phyloP scores from a whole-genome alignment of 768 basidiomycete genomes.

The Fomitopsis serialis region DNA sequence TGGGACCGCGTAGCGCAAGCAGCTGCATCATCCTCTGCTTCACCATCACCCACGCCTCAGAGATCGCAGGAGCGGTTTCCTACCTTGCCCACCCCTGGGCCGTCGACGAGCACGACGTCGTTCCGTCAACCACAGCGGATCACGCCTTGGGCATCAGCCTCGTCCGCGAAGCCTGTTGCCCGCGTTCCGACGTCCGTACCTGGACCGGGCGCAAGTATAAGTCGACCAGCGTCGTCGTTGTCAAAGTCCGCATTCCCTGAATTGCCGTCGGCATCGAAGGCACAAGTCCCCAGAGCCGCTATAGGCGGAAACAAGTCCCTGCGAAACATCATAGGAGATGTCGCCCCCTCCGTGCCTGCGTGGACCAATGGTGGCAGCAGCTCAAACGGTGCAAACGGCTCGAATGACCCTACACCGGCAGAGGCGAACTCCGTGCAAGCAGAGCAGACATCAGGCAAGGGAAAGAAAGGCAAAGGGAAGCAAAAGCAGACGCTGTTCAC shows the following conservation, averaged over 20 bases:
- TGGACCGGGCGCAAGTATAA: slow-evolving; percentile 14
- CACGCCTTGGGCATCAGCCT: slow-evolving; percentile 50
- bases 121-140: slow-evolving; percentile 44
- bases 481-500: slow-evolving; percentile 83
- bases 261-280: slow-evolving; percentile 42
- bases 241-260: slow-evolving; percentile 64
- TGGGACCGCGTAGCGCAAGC: slow-evolving; percentile 88
- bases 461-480: slow-evolving; percentile 78
- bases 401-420: background rate
- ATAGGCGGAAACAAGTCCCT: slow-evolving; percentile 64
- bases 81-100: slow-evolving; percentile 13
- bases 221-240: slow-evolving; percentile 36
- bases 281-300: slow-evolving; percentile 35
- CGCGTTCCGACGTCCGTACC: slow-evolving; percentile 26
- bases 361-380: slow-evolving; percentile 21
- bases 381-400: slow-evolving; percentile 3
- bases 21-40: slow-evolving; percentile 43
- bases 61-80: slow-evolving; percentile 25
- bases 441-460: slow-evolving; percentile 30
- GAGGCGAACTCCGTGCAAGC: slow-evolving; percentile 11
- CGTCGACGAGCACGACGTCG: slow-evolving; percentile 5
- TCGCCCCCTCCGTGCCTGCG: slow-evolving; percentile 26
- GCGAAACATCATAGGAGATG: slow-evolving; percentile 59
- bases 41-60: slow-evolving; percentile 24
- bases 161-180: slow-evolving; percentile 16